Evolutionary conservation across 2,329 filamentous ascomycete genomes (phyloP), one percentile per base, ranked within the genome.

Genomic region (Arthrobotrys pseudoclavata): DNA sequence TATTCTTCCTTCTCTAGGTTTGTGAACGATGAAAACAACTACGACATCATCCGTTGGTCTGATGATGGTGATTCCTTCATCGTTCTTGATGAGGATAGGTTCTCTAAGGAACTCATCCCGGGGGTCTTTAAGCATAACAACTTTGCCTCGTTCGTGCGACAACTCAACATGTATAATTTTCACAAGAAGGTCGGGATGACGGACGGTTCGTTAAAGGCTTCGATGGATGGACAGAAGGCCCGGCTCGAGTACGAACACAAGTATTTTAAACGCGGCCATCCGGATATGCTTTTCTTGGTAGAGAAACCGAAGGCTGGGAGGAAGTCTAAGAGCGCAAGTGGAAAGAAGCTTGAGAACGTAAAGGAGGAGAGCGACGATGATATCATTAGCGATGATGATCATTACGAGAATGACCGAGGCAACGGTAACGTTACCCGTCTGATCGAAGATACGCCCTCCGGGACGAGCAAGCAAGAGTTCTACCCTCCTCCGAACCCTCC

Each of bases 171-270:
- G 88, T 89, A 89, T 80, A 88, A 88, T 1, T 89, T 89, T 74
- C 88, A 89, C 81, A 89, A 89, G 82, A 91, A 92, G 48, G 92
- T 96, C 3, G 92, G 92, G 3, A 87, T 99, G 18, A 97, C 94
- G 3, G 96, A 99, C 84, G 97, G 97, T 83, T 97, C 94, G 0
- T 96, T 99, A 92, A 92, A 96, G 80, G 94, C 96, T 4, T 97
- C 94, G 83, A 96, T 98, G 85, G 91, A 94, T 79, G 97, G 97
- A 84, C 95, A 95, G 83, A 99, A 99, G 85, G 97, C 94, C 74
- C 96, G 96, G 0, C 98, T 94, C 87, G 96, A 98, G 86, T 99
- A 99, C 84, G 94, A 92, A 81, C 97, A 99, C 83, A 93, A 93
- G 9, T 99, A 94, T 85, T 99, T 99, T 85, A 92, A 94, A 81